Base-by-base conservation (phyloP, 2,329 filamentous ascomycete genomes). In the Conoideocrella luteorostrata region DNA sequence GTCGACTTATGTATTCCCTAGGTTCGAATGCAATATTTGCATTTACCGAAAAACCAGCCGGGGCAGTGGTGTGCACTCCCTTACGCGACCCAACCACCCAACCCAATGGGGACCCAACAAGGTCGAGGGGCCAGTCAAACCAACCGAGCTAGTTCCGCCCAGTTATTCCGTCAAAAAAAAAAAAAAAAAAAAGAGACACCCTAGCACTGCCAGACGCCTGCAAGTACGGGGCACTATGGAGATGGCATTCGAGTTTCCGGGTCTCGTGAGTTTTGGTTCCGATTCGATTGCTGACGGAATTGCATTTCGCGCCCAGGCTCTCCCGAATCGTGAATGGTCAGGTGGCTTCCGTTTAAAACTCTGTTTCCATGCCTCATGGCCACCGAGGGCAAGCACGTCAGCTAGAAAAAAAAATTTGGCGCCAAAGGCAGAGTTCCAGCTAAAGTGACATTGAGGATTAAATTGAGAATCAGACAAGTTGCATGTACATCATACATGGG, bases 31-130 rank as follows among this genome's bases (percentile, higher is more conserved):
- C 30, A 33, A 7, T 23, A 24, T 42, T 44, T 44, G 41, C 44
- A 49, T 46, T 46, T 44, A 41, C 41, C 44, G 41, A 44, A 29
- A 36, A 37, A 28, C 39, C 22, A 44, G 38, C 41, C 44, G 39
- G 41, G 39, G 22, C 10, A 24, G 21, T 28, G 39, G 26, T 32
- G 26, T 35, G 39, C 17, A 33, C 38, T n/a, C 35, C 26, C 21
- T 26, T 32, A 40, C 12, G 5, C 21, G n/a, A n/a, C 39, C 11
- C 29, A 22, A 41, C 39, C 22, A 35, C 24, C 21, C 2, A n/a
- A n/a, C n/a, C n/a, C n/a, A n/a, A n/a, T n/a, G n/a, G n/a, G n/a
- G 26, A 29, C 26, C 26, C 26, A 23, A 37, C 34, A 35, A 20
- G 33, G 34, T 37, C 22, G 34, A 21, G 13, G 26, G 5, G 17